phyloP scores from a whole-genome alignment of 2,329 filamentous ascomycete genomes.

The Colletotrichum acutatum region DNA sequence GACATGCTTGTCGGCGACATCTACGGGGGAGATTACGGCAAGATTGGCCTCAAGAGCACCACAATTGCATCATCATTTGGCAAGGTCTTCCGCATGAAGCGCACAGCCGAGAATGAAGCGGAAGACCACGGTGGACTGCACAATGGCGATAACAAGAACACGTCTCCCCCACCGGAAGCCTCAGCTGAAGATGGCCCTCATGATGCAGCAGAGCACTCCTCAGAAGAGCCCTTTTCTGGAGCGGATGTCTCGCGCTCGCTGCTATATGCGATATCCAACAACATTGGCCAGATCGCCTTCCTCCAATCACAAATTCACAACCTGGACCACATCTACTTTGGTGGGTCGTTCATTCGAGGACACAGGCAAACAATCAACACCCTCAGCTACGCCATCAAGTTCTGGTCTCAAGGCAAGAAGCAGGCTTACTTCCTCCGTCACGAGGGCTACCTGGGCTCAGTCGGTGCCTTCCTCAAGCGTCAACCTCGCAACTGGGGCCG shows the following conservation, averaged over 20 bases:
- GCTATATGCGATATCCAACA: slow-evolving; percentile 96
- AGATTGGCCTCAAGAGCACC: slow-evolving; percentile 94
- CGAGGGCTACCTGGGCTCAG: slow-evolving; percentile 93
- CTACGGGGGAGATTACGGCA: slow-evolving; percentile 94
- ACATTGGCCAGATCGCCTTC: slow-evolving; percentile 97
- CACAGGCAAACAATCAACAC: slow-evolving; percentile 99
- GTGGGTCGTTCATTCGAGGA: slow-evolving; percentile 94
- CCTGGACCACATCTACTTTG: slow-evolving; percentile 95
- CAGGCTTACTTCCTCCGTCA: slow-evolving; percentile 96
- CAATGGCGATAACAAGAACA: slow-evolving; percentile 58
- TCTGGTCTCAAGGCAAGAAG: slow-evolving; percentile 94
- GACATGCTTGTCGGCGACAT: slow-evolving; percentile 99
- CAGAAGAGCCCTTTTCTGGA: slow-evolving; percentile 68
- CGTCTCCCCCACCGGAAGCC: slow-evolving; percentile 32
- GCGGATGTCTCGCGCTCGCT: slow-evolving; percentile 92
- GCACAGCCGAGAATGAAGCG: slow-evolving; percentile 80
- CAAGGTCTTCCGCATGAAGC: slow-evolving; percentile 95
- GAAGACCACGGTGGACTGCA: slow-evolving; percentile 75
- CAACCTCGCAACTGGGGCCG: slow-evolving; percentile 93
- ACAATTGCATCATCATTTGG: slow-evolving; percentile 97
- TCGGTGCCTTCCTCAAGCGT: slow-evolving; percentile 92
- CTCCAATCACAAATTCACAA: slow-evolving; percentile 96
- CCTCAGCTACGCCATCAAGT: slow-evolving; percentile 94
- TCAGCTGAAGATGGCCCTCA: slow-evolving; percentile 4
- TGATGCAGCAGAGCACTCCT: slow-evolving; percentile 40